These are phyloP conservation scores for Gracilariopsis chorda DNA, from an alignment of 23 red algal genomes.

Conservation along the genomic window DNA sequence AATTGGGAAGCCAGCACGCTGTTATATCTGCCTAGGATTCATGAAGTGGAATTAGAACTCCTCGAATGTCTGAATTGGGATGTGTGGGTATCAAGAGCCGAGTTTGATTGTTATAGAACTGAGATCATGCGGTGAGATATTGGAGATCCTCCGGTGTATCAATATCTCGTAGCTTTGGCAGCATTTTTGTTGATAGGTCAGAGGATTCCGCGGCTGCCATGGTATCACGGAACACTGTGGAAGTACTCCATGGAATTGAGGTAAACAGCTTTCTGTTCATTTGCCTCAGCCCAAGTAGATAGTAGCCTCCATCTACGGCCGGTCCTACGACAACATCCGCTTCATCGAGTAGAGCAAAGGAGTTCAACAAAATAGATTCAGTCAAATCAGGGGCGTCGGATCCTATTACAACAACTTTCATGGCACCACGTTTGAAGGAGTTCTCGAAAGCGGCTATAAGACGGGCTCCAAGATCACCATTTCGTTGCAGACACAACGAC, in stretches of 20 bases:
- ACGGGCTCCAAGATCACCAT: slow-evolving; percentile 73
- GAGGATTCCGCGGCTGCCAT: background rate
- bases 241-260: slow-evolving; percentile 70
- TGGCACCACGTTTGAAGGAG: slow-evolving; percentile 15
- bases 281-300: slow-evolving; percentile 74
- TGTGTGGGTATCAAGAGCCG: background rate
- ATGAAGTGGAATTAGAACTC: background rate
- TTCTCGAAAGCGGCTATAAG: slow-evolving; percentile 59
- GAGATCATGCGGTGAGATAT: slow-evolving; percentile 22
- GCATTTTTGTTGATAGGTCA: background rate
- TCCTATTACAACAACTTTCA: slow-evolving; percentile 73
- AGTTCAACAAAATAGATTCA: slow-evolving; percentile 19
- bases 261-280: slow-evolving; percentile 36
- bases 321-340: slow-evolving; percentile 86
- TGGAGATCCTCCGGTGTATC: slow-evolving; percentile 66
- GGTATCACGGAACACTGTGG: slow-evolving; percentile 15
- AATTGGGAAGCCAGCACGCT: slow-evolving; percentile 7
- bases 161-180: slow-evolving; percentile 68
- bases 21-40: background rate
- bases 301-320: slow-evolving; percentile 89
- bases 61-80: background rate
- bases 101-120: background rate
- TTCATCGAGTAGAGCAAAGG: slow-evolving; percentile 59
- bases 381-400: slow-evolving; percentile 70
- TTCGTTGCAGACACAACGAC: slow-evolving; percentile 5